Evolutionary conservation across 2,329 filamentous ascomycete species (phyloP), one percentile per base, ranked within the genome.

Genomic region (Talaromyces sp.): DNA sequence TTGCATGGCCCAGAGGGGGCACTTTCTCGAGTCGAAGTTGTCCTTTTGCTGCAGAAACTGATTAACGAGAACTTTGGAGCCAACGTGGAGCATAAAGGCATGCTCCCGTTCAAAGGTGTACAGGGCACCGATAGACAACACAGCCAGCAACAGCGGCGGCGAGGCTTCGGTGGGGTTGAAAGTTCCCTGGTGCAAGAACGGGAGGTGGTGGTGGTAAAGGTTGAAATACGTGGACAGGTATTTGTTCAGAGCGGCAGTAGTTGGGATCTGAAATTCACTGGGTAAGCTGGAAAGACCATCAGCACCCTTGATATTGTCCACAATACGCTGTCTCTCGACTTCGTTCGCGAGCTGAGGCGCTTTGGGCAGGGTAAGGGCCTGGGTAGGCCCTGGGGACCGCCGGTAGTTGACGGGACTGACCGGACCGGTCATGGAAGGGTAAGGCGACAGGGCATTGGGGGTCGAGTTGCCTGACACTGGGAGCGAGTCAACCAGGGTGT

Each of bases 11-110:
- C 94, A 97, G 14, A 99, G 78, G 3, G 94, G 94, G 70, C 93
- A 97, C 75, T 97, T 97, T 68, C 93, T 88, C 9, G 94, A 97
- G 80, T 93, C 96, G 75, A 97, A 97, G 77, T 96, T 96, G 75
- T 97, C 92, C 81, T 97, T 97, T 79, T 97, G 95, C 77, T 96
- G 92, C 64, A 99, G 77, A 75, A 97, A 97, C 74, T 97, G 91
- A 72, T 95, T 97, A 69, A 97, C 92, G 19, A 99, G 84, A 29
- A 97, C 90, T 80, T 97, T 99, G 62, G 94, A 96, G 19, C 93
- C 94, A 67, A 97, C 96, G 77, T 99, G 94, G 24, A 97, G 85
- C 83, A 96, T 91, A 74, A 97, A 97, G 0, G 94, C 94, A 73
- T 96, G 90, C 68, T 97, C 93, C 72, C 96, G 91, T 71, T 97